Evolutionary conservation across 2,329 filamentous ascomycete genomes (phyloP).

Genomic region (Claviceps humidiphila): DNA sequence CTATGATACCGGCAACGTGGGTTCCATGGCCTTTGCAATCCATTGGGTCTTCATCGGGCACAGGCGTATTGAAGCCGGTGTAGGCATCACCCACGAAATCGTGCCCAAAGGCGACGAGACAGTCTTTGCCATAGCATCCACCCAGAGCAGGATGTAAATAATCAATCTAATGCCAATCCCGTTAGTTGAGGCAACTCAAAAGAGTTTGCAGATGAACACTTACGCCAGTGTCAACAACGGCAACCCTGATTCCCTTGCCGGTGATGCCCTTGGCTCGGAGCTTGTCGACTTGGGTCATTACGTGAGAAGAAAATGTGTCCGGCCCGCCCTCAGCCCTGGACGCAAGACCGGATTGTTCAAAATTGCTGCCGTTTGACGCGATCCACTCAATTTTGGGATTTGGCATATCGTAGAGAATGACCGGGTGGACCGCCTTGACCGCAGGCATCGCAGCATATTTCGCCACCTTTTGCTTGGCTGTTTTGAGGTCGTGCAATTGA

Average conservation of each 20-base stretch:
- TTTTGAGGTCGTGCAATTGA: constrained; percentile 33
- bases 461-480: constrained; percentile 27
- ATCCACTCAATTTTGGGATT: constrained; percentile 32
- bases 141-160: constrained; percentile 51
- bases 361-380: constrained; percentile 17
- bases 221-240: constrained; percentile 40
- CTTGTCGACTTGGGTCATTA: constrained; percentile 44
- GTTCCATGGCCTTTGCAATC: constrained; percentile 47
- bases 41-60: constrained; percentile 38
- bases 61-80: constrained; percentile 23
- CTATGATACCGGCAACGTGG: constrained; percentile 49
- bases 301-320: constrained; percentile 34
- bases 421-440: constrained; percentile 37
- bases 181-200: neutral
- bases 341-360: constrained; percentile 7
- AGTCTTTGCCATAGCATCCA: constrained; percentile 47
- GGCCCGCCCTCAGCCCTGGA: constrained; percentile 10
- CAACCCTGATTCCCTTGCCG: constrained; percentile 40
- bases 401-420: constrained; percentile 31
- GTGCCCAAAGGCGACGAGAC: constrained; percentile 42
- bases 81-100: constrained; percentile 47
- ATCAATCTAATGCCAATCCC: constrained; percentile 31
- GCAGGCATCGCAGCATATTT: constrained; percentile 28
- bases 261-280: constrained; percentile 33
- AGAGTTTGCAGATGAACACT: constrained; percentile 12